phyloP scores from a whole-genome alignment of 768 basidiomycete genomes.

The Tephrocybe sp. region DNA sequence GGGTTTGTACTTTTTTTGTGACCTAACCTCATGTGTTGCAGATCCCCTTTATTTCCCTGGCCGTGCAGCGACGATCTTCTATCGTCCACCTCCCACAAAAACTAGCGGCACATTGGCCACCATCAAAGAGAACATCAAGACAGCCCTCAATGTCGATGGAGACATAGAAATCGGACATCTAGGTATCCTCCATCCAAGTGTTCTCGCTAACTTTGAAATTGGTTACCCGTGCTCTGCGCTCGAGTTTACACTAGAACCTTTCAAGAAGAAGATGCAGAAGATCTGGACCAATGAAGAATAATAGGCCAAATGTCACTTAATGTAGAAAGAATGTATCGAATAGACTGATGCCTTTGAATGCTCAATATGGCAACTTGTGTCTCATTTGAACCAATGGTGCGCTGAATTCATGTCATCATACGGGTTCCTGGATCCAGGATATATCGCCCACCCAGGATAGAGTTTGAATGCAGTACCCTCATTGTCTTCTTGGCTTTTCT shows the following conservation, averaged over 20 bases:
- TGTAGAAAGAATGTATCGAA: conserved; percentile 18
- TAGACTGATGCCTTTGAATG: conserved; percentile 1
- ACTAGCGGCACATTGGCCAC: conserved; percentile 25
- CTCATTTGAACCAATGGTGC: not conserved
- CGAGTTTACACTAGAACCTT: conserved; percentile 94
- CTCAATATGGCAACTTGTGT: not conserved
- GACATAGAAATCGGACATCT: conserved; percentile 86
- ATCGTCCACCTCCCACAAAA: conserved; percentile 54
- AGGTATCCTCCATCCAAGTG: conserved; percentile 91
- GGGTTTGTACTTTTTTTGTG: not conserved
- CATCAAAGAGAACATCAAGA: conserved; percentile 43
- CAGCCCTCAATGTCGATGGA: conserved; percentile 34
- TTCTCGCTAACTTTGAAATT: conserved; percentile 92
- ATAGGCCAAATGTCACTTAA: conserved; percentile 9
- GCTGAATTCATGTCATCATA: not conserved
- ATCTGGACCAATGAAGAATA: conserved; percentile 55
- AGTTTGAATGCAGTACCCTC: conserved; percentile 1
- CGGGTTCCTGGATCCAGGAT: not conserved
- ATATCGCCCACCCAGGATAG: not conserved
- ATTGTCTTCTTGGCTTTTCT: conserved; percentile 21
- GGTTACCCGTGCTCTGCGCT: conserved; percentile 91
- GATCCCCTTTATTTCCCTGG: conserved; percentile 96
- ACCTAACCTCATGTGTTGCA: conserved; percentile 25
- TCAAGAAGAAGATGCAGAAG: conserved; percentile 69
- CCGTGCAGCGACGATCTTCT: conserved; percentile 89